These are phyloP conservation scores for Hyphochytrium catenoides DNA, from an alignment of 352 stramenopile genomes.

Conservation along the genomic window DNA sequence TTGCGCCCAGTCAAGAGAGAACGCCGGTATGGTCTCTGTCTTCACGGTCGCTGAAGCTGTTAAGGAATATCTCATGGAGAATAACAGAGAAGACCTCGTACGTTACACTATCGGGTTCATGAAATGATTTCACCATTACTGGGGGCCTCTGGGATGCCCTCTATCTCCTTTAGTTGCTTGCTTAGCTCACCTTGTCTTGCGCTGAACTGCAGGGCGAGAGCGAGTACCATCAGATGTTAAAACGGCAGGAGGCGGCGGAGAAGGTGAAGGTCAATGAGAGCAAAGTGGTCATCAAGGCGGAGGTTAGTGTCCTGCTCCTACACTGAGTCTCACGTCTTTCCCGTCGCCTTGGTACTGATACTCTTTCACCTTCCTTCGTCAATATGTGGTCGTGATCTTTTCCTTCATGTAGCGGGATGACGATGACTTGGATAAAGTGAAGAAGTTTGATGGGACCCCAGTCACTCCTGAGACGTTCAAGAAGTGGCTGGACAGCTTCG, in stretches of 20 bases:
- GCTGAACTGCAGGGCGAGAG: conserved; percentile 48
- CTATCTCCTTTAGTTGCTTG: too few relatives aligned
- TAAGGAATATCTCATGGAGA: conserved; percentile 57
- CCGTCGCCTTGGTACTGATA: too few relatives aligned
- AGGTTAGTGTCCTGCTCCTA: conserved; percentile 4
- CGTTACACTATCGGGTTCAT: conserved; percentile 4
- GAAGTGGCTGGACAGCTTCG: too few relatives aligned
- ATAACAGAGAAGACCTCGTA: conserved; percentile 58
- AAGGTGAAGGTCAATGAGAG: conserved; percentile 59
- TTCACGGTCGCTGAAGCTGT: conserved; percentile 54
- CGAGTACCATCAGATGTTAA: conserved; percentile 65
- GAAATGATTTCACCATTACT: neutral
- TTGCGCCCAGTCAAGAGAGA: conserved; percentile 21
- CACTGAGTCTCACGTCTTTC: too few relatives aligned
- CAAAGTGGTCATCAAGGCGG: conserved; percentile 22
- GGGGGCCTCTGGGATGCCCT: too few relatives aligned
- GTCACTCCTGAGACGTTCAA: too few relatives aligned
- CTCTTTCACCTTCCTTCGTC: too few relatives aligned
- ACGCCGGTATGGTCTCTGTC: conserved; percentile 61
- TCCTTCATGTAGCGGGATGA: neutral
- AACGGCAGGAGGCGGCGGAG: conserved; percentile 41
- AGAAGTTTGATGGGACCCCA: neutral
- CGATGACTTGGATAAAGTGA: neutral
- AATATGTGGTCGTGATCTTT: neutral
- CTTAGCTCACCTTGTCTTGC: too few relatives aligned